Evolutionary conservation across 768 basidiomycete genomes (phyloP).

Genomic region (Coprinopsis sp.): DNA sequence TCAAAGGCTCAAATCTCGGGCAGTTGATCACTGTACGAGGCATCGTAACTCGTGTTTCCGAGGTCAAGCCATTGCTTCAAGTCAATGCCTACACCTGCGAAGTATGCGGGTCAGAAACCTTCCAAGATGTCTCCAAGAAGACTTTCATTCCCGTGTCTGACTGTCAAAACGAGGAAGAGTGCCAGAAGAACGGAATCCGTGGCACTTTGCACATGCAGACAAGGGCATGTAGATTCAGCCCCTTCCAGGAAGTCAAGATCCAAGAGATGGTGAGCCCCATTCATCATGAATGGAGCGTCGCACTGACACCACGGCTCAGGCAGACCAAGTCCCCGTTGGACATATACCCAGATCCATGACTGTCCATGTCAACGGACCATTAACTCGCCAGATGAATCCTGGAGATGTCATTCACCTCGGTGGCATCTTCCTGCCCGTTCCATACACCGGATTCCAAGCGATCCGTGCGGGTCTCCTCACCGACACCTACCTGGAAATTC

Average conservation of each 20-base stretch:
- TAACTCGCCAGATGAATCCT: slow-evolving; percentile 89
- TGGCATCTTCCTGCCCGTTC: slow-evolving; percentile 96
- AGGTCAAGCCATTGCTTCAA: slow-evolving; percentile 95
- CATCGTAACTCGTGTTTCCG: slow-evolving; percentile 97
- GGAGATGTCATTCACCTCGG: slow-evolving; percentile 94
- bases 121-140: slow-evolving; percentile 93
- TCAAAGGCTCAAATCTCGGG: slow-evolving; percentile 83
- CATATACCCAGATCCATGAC: slow-evolving; percentile 99
- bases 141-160: slow-evolving; percentile 86
- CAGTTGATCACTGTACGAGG: slow-evolving; percentile 93
- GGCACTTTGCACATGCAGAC: slow-evolving; percentile 98
- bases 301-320: slow-evolving; percentile 39
- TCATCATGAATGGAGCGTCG: neutral
- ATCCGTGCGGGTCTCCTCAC: slow-evolving; percentile 94
- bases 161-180: slow-evolving; percentile 83
- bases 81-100: slow-evolving; percentile 99
- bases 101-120: slow-evolving; percentile 95
- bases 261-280: slow-evolving; percentile 85
- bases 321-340: slow-evolving; percentile 98
- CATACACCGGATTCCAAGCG: slow-evolving; percentile 96
- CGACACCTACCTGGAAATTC: slow-evolving; percentile 93
- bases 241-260: slow-evolving; percentile 98
- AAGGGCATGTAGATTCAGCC: slow-evolving; percentile 91
- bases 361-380: slow-evolving; percentile 84
- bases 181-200: slow-evolving; percentile 79